Evolutionary conservation across 768 basidiomycete genomes (phyloP).

Genomic region (Amyloporia xantha): DNA sequence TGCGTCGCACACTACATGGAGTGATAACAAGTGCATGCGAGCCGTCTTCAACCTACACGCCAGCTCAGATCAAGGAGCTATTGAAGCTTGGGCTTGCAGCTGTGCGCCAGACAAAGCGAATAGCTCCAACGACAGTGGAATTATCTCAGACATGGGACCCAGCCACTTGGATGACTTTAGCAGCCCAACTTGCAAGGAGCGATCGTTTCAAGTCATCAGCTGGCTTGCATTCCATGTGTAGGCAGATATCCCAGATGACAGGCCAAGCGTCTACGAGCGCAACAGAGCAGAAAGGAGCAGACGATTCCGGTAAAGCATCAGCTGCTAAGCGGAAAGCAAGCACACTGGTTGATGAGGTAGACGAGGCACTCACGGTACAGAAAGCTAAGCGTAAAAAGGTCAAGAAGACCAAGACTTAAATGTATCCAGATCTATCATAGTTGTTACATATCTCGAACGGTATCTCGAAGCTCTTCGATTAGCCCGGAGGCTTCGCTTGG

Average conservation of each 20-base stretch:
- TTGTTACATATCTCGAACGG: neutral
- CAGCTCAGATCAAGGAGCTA: slow-evolving; percentile 71
- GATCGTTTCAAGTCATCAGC: slow-evolving; percentile 58
- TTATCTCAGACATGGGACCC: slow-evolving; percentile 51
- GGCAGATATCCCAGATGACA: slow-evolving; percentile 43
- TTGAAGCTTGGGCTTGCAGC: slow-evolving; percentile 62
- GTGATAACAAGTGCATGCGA: slow-evolving; percentile 43
- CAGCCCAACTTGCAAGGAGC: slow-evolving; percentile 39
- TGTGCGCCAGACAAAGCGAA: slow-evolving; percentile 58
- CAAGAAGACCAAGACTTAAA: slow-evolving; percentile 24
- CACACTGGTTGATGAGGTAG: slow-evolving; percentile 11
- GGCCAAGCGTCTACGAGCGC: slow-evolving; percentile 13
- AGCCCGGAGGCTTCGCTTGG: neutral
- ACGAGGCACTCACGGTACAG: slow-evolving; percentile 19
- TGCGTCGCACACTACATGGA: slow-evolving; percentile 45
- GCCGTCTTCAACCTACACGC: slow-evolving; percentile 38
- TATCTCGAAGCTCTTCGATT: neutral
- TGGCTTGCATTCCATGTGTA: slow-evolving; percentile 56
- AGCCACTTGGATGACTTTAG: slow-evolving; percentile 46
- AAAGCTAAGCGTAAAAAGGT: slow-evolving; percentile 40
- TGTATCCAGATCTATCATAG: too few relatives aligned
- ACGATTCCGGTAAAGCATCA: slow-evolving; percentile 20
- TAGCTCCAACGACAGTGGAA: slow-evolving; percentile 25
- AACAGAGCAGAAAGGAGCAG: slow-evolving; percentile 7
- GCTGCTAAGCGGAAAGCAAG: slow-evolving; percentile 24